Conservation (phyloP, 2,329 filamentous ascomycete genomes). For the Pseudogymnoascus sp. region DNA sequence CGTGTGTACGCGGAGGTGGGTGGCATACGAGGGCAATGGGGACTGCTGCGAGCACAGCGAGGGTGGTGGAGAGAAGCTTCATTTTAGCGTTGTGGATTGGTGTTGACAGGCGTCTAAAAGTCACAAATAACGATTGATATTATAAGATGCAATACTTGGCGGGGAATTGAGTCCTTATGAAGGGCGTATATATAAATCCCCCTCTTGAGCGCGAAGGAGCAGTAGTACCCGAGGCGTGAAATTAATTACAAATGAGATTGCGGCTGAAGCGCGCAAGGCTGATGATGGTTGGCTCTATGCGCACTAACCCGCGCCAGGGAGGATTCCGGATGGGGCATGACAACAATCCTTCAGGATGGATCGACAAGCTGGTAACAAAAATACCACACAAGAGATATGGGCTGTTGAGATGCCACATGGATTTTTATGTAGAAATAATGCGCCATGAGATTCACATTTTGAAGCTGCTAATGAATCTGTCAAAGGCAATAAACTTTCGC, state of each 20-base stretch:
- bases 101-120: background rate
- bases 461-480: background rate
- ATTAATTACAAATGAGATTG: background rate
- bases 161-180: background rate
- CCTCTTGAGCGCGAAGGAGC: background rate
- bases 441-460: background rate
- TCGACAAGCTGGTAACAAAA: background rate
- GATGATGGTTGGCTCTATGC: background rate
- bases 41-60: background rate
- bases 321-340: background rate
- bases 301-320: background rate
- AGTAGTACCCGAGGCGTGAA: background rate
- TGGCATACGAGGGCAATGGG: background rate
- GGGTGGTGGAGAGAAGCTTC: background rate
- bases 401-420: background rate
- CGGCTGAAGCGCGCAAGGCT: background rate
- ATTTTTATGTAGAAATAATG: background rate
- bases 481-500: background rate
- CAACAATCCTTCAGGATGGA: background rate
- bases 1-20: background rate
- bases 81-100: background rate
- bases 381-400: background rate
- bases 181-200: background rate
- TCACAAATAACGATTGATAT: background rate
- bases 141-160: background rate